Percentiles rank a stretch among this genome's conserved stretches.
phyloP scores from a whole-genome alignment of 345 rosid species.

The Bretschneidera sinensis region DNA sequence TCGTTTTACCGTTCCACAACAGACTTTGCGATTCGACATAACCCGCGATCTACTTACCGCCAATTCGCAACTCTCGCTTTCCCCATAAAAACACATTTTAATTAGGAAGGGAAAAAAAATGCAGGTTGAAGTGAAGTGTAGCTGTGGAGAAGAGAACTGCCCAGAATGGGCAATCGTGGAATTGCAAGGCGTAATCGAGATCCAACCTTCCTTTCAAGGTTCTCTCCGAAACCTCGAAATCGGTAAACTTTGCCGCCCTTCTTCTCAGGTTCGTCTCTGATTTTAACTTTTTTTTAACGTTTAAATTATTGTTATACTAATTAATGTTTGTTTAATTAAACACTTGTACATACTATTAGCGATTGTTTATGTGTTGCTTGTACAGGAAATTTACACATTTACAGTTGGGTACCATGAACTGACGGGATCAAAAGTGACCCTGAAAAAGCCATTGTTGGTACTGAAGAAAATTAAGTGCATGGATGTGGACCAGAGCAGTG shows the following conservation, averaged over 20 bases:
- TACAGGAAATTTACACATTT: slow-evolving; percentile 66
- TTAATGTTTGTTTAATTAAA: background rate
- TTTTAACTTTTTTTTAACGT: background rate
- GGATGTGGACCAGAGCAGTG: slow-evolving; percentile 23
- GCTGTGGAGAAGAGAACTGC: slow-evolving; percentile 64
- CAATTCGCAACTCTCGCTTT: background rate
- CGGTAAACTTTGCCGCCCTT: slow-evolving; percentile 71
- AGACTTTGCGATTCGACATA: no score
- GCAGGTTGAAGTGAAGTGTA: slow-evolving; percentile 83
- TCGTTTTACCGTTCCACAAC: no score
- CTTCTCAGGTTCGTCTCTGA: slow-evolving; percentile 55
- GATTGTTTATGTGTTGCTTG: background rate
- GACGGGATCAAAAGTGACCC: slow-evolving; percentile 45
- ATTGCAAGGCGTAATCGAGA: slow-evolving; percentile 76
- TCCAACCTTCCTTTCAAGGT: slow-evolving; percentile 50
- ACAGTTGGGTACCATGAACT: slow-evolving; percentile 82
- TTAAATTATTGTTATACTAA: no score
- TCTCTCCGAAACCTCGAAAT: slow-evolving; percentile 72
- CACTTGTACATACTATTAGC: background rate
- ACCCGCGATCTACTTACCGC: background rate
- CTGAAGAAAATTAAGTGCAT: slow-evolving; percentile 54
- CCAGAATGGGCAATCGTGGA: slow-evolving; percentile 91
- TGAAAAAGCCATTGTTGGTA: slow-evolving; percentile 70
- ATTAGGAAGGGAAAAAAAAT: slow-evolving; percentile 31
- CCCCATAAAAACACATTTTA: no score